Evolutionary conservation across 345 rosid species (phyloP), one percentile per base, ranked within the genome.

Genomic region (Psidium guajava): DNA sequence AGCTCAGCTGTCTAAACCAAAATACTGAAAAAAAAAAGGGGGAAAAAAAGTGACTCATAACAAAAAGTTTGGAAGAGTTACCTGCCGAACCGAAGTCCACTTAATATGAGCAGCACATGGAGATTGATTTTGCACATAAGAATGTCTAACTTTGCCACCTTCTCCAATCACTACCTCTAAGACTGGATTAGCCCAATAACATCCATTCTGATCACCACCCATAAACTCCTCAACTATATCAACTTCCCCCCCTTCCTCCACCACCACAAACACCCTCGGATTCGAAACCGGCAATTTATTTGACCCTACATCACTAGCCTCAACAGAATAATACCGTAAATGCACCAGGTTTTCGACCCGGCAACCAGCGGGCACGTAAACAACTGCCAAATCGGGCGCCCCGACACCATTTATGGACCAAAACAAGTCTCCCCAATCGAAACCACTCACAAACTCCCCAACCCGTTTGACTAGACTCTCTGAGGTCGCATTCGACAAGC

Each of bases 381-480:
- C 81, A 55, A 97, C 94, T 36, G 90, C 92, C 90, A 93, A 89
- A 93, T 95, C 98, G 16, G 96, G 98, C 6, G 98, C 96, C 14
- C 99, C 98, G 80, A 96, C 83, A 21, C 98, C 98, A 86, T 97
- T 97, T 84, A 97, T 88, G 13, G 96, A 95, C 98, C 96, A 96
- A 61, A 95, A 97, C 87, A 97, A 80, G 89, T 97, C 98, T 83
- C 98, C 98, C 82, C 90, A 91, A 40, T 93, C 92, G 58, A 92
- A 97, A 89, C 92, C 91, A 24, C 93, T 88, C 12, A 90, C 56
- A 54, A 91, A 87, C 10, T 91, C 92, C 25, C 83, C 90, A 13
- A 95, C 89, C 91, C 91, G 91, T 84, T 90, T 86, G 53, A 89
- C 50, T 56, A 93, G 86, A 64, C 85, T 87, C 85, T 88, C 92